A percentile compares a stretch with the other conserved stretches of the same genome.
These are phyloP conservation scores for Wickerhamomyces hampshirensis DNA, from an alignment of 805 yeast genomes.

Conservation along the genomic window DNA sequence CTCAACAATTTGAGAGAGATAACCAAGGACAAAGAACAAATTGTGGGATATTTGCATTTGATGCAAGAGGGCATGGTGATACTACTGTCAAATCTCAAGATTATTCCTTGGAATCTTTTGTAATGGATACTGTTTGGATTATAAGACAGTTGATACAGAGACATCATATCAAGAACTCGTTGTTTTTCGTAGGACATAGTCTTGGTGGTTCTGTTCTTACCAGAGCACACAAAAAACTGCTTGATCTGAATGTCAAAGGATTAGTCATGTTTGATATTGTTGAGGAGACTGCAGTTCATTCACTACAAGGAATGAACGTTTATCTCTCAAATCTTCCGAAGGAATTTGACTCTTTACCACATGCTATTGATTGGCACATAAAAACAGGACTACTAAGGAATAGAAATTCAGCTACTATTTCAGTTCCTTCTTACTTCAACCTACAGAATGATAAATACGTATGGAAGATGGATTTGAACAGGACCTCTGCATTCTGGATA, in stretches of 20 bases:
- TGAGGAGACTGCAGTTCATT: conserved; percentile 81
- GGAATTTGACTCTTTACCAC: conserved; percentile 43
- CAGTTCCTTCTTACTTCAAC: conserved; percentile 69
- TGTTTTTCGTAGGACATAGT: conserved; percentile 81
- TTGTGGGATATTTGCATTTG: conserved; percentile 69
- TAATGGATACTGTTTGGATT: conserved; percentile 52
- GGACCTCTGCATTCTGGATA: conserved; percentile 69
- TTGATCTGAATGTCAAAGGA: conserved; percentile 45
- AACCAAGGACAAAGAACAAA: conserved; percentile 25
- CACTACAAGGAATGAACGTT: conserved; percentile 61
- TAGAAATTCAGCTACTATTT: conserved; percentile 56
- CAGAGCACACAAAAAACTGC: conserved; percentile 33
- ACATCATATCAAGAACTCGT: conserved; percentile 19
- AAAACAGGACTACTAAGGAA: conserved; percentile 46
- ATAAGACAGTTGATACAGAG: conserved; percentile 33
- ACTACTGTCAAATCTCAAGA: conserved; percentile 33
- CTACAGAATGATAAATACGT: conserved; percentile 23
- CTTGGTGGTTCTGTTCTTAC: conserved; percentile 87
- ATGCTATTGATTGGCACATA: conserved; percentile 85
- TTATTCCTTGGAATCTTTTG: conserved; percentile 46
- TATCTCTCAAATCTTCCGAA: conserved; percentile 65
- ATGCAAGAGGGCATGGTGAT: conserved; percentile 82
- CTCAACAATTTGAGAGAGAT: conserved; percentile 18
- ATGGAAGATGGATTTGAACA: conserved; percentile 64
- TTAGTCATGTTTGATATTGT: conserved; percentile 84